Evolutionary conservation across 331 rosid species (phyloP), one percentile per base, ranked within the genome.

Genomic region (Stylosanthes scabra): DNA sequence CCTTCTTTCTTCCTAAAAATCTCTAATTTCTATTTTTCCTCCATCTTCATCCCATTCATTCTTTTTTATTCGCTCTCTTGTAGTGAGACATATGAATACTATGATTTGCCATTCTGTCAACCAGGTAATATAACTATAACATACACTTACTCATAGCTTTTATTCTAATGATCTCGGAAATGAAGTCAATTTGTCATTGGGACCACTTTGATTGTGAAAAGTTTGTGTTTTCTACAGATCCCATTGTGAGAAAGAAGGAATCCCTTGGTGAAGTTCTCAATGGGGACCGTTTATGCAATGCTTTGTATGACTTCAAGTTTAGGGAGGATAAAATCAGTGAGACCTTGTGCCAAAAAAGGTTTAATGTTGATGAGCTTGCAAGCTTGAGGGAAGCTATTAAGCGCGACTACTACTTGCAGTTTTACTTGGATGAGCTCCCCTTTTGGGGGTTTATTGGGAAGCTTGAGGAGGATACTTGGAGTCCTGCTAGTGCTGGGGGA

Each of bases 351-450:
- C 66, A 59, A 34, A 81, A 83, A 83, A 88, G 81, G 79, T 70
- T 94, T 72, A 86, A 84, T 20, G 68, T 67, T 88, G 79, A 85
- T 75, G 87, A 89, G 74, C 70, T 91, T 81, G 82, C 69, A 31
- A 72, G 40, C 66, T 85, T 94, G 57, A 89, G 86, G 83, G 78
- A 77, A 82, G 93, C 93, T 56, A 86, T 94, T 61, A 60, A 51
- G 9, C 68, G 79, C 14, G 95, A 91, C 0, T 94, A 81, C 84
- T 91, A 91, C 88, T 89, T 86, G 68, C 97, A 94, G 85, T 88
- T 91, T 92, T 94, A 89, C 81, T 82, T 82, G 68, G 97, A 94
- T 74, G 96, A 91, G 71, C 97, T 94, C 72, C 96, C 97, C 7
- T 60, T 86, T 14, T 94, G 97, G 98, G 97, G 91, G 0, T 94